phyloP scores from a whole-genome alignment of 495 filamentous ascomycete genomes.

The Annulohypoxylon stygium region DNA sequence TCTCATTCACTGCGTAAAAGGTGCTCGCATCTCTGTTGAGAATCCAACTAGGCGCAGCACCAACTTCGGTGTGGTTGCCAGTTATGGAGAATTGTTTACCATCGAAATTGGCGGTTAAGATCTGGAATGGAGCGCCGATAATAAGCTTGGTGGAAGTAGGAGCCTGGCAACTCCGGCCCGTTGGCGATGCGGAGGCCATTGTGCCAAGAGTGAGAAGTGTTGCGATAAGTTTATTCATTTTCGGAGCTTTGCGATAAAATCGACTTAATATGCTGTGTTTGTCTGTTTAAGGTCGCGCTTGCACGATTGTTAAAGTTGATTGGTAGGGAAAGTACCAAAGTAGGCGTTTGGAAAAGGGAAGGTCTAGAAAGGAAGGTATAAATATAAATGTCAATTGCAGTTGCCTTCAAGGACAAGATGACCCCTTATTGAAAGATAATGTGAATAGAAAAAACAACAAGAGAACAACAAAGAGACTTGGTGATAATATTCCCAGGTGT shows the following conservation, averaged over 20 bases:
- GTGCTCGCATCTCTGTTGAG: slow-evolving; percentile 45
- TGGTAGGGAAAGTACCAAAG: background rate
- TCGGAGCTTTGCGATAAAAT: slow-evolving; percentile 12
- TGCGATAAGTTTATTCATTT: slow-evolving; percentile 38
- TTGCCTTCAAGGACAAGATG: background rate
- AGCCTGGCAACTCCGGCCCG: slow-evolving; percentile 21
- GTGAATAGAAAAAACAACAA: background rate
- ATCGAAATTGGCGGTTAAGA: slow-evolving; percentile 48
- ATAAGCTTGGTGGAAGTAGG: slow-evolving; percentile 35
- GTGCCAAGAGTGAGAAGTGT: slow-evolving; percentile 43
- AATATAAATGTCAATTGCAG: background rate
- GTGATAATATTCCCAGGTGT: slow-evolving; percentile 1
- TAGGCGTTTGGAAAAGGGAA: background rate
- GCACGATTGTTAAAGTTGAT: slow-evolving; percentile 5
- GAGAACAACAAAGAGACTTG: slow-evolving; percentile 11
- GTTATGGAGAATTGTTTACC: slow-evolving; percentile 48
- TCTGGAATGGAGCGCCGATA: slow-evolving; percentile 49
- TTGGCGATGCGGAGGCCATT: slow-evolving; percentile 38
- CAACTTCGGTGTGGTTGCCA: slow-evolving; percentile 42
- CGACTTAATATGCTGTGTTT: slow-evolving; percentile 5
- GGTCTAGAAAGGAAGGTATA: background rate
- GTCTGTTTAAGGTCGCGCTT: slow-evolving; percentile 10
- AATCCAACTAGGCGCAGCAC: slow-evolving; percentile 52
- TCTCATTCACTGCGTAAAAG: slow-evolving; percentile 53
- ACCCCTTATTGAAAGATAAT: slow-evolving; percentile 9